Evolutionary conservation across 371 early-diverging fungal genomes (phyloP).

Genomic region (Haplosporangium sp.): DNA sequence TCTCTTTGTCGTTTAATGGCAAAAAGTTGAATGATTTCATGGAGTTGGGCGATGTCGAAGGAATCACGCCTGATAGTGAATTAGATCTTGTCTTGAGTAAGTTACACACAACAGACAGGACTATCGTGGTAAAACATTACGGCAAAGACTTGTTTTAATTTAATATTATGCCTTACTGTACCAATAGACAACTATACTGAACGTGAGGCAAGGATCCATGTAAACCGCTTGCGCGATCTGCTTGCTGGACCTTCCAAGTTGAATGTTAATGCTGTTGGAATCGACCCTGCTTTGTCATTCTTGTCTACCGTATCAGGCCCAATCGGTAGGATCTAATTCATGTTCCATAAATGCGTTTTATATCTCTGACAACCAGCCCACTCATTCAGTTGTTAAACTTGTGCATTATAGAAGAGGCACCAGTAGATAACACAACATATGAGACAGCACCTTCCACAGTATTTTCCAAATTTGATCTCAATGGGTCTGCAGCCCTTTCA

Average conservation of each 20-base stretch:
- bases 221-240: slow-evolving; percentile 88
- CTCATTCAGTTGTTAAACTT: background rate
- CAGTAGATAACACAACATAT: slow-evolving; percentile 49
- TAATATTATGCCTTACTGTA: background rate
- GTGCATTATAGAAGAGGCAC: slow-evolving; percentile 33
- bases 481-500: slow-evolving; percentile 63
- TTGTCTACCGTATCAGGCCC: slow-evolving; percentile 75
- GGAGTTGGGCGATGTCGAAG: slow-evolving; percentile 83
- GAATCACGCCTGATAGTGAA: slow-evolving; percentile 73
- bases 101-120: slow-evolving; percentile 7
- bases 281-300: slow-evolving; percentile 79
- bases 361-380: background rate
- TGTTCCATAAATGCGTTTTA: background rate
- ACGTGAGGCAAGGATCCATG: slow-evolving; percentile 90
- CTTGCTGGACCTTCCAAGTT: slow-evolving; percentile 82
- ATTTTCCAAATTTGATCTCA: slow-evolving; percentile 70
- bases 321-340: slow-evolving; percentile 60
- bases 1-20: slow-evolving; percentile 83
- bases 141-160: background rate
- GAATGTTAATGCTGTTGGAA: slow-evolving; percentile 74
- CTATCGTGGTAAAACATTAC: background rate
- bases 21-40: slow-evolving; percentile 76
- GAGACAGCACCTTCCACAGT: slow-evolving; percentile 64
- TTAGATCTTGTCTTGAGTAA: slow-evolving; percentile 82
- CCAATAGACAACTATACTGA: slow-evolving; percentile 77